Base-by-base conservation (phyloP, 441 rosid species). In the Macaranga tanarius region DNA sequence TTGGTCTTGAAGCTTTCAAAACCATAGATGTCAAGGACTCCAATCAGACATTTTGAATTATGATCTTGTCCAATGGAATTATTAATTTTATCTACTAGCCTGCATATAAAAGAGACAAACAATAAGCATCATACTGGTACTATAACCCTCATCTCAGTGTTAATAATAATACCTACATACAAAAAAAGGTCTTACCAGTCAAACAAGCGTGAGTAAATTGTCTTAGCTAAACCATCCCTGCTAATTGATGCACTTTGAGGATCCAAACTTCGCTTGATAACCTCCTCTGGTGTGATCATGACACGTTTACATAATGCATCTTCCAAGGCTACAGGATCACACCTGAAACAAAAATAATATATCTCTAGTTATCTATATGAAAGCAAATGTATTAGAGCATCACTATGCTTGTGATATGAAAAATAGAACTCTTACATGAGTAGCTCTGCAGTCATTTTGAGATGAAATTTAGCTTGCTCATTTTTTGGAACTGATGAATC, bases 1-100 rank as follows among this genome's bases (percentile, higher is more conserved):
- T 92, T 95, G 50, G 90, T 72, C 85, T 95, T 92, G 71, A 95
- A 95, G 86, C 99, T 95, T 84, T 92, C 99, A 70, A 95, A 95
- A 71, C 99, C 99, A 16, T 92, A 95, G 52, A 95, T 92, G 62
- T 92, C 97, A 44, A 92, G 89, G 70, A 92, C 96, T 59, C 96
- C 97, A 70, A 92, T 92, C 65, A 92, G 84, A 69, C 81, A 86
- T 77, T 81, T 92, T 16, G 97, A 92, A 63, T 74, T 80, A 38
- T 86, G 81, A 82, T 92, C 97, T 80, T 92, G 97, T 71, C 97
- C 97, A 28, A 92, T 90, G 4, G 96, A 92, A 17, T 74, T 81
- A 66, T 92, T 92, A 63, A 92, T 92, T 82, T 84, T 90, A 75
- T 87, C 76, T 56, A 92, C 97, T 80, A 92, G 70, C 97, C 97